Conservation (phyloP, 2,329 filamentous ascomycete genomes). For the Sclerotinia minor region DNA sequence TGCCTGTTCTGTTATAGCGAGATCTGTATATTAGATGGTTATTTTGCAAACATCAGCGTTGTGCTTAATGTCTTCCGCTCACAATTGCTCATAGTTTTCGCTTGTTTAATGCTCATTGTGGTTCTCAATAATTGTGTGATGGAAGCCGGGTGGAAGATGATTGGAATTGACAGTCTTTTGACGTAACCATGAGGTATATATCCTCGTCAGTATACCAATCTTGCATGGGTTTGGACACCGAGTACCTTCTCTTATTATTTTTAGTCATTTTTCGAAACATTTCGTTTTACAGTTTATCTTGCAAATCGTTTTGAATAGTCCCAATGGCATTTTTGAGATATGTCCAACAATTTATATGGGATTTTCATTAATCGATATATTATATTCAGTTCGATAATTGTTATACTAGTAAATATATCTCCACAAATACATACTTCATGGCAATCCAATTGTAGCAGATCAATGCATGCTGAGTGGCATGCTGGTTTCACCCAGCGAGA, state of each 20-base stretch:
- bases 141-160: background rate
- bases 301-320: background rate
- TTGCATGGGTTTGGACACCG: background rate
- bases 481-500: too few species aligned
- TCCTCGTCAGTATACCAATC: background rate
- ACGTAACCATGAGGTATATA: background rate
- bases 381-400: too few species aligned
- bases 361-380: background rate
- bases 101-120: background rate
- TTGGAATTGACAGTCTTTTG: background rate
- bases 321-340: background rate
- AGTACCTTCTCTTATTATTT: background rate
- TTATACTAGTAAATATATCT: background rate
- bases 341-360: background rate
- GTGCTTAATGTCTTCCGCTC: background rate
- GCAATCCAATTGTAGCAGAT: background rate
- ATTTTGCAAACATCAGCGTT: background rate
- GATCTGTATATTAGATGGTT: slow-evolving; percentile 8
- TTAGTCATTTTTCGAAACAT: too few species aligned
- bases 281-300: background rate
- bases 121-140: background rate
- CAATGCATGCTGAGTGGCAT: too few species aligned
- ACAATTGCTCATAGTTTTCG: background rate
- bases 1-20: background rate
- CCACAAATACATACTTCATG: background rate